These are phyloP conservation scores for Marasmius fiardii DNA, from an alignment of 1,284 basidiomycete species.

Conservation along the genomic window DNA sequence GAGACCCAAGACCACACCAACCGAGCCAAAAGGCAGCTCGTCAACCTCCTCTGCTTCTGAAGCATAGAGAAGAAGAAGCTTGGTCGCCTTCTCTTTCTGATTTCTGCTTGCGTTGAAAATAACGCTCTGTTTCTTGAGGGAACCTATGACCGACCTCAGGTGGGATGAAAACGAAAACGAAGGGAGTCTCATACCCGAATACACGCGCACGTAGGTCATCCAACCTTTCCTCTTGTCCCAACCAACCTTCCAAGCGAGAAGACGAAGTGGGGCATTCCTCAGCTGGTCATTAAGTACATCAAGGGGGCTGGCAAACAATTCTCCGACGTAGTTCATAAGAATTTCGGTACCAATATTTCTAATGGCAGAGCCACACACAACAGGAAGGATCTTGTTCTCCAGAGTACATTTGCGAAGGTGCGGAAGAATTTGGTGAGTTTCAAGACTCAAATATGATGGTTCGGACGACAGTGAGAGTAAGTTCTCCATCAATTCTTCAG, in stretches of 20 bases:
- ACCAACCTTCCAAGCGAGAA: constrained; percentile 86
- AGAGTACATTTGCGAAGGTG: constrained; percentile 71
- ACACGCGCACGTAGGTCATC: constrained; percentile 90
- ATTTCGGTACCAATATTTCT: constrained; percentile 81
- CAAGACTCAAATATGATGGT: constrained; percentile 60
- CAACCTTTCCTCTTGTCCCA: constrained; percentile 85
- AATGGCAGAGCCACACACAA: constrained; percentile 81
- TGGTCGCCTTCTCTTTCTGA: constrained; percentile 71
- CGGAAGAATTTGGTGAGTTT: constrained; percentile 47
- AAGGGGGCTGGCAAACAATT: constrained; percentile 75
- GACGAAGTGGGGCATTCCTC: constrained; percentile 48
- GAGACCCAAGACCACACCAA: constrained; percentile 83
- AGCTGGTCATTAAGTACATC: constrained; percentile 53
- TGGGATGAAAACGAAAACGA: background rate
- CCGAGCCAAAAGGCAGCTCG: constrained; percentile 76
- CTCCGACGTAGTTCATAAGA: constrained; percentile 78
- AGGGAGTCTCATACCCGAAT: constrained; percentile 59
- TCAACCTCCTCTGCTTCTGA: constrained; percentile 78
- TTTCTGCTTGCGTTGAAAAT: constrained; percentile 70
- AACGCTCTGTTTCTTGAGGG: constrained; percentile 57
- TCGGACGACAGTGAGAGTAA: constrained; percentile 57
- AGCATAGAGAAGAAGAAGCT: constrained; percentile 81
- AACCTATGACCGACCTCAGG: constrained; percentile 41
- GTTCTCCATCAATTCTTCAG: constrained; percentile 74
- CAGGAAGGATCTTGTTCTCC: constrained; percentile 67